Evolutionary conservation across 1,139 yeast species (phyloP).

Genomic region (Kodamaea fungicola): DNA sequence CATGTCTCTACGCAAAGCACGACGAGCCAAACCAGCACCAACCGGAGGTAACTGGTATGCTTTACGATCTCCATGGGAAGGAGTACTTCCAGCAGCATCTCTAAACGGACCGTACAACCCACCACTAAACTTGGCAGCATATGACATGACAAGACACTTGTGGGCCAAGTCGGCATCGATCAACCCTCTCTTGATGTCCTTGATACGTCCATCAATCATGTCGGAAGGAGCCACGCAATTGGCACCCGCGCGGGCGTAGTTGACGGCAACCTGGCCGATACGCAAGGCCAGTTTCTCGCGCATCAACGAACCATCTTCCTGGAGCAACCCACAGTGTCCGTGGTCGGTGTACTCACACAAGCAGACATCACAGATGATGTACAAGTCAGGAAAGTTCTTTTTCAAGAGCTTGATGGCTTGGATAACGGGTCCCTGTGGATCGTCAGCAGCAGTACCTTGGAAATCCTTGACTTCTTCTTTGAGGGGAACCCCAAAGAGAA

Average conservation of each 20-base stretch:
- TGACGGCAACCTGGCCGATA: conserved; percentile 91
- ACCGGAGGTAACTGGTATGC: conserved; percentile 92
- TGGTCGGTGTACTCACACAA: conserved; percentile 94
- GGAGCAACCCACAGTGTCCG: conserved; percentile 92
- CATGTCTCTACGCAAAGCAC: conserved; percentile 84
- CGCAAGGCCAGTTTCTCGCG: conserved; percentile 75
- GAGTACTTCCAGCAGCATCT: conserved; percentile 93
- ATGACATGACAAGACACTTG: conserved; percentile 84
- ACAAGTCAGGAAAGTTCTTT: conserved; percentile 71
- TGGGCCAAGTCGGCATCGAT: conserved; percentile 84
- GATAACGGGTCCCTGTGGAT: conserved; percentile 94
- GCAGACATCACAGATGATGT: conserved; percentile 92
- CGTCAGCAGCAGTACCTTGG: conserved; percentile 89
- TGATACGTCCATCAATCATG: conserved; percentile 95
- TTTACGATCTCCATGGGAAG: conserved; percentile 87
- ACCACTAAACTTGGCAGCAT: conserved; percentile 92
- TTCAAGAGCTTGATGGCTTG: conserved; percentile 65
- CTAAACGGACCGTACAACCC: conserved; percentile 94
- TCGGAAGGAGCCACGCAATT: conserved; percentile 96
- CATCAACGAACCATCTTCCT: conserved; percentile 81
- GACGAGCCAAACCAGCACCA: conserved; percentile 88
- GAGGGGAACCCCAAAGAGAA: conserved; percentile 88
- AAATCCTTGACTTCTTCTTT: conserved; percentile 73
- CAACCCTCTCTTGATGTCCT: conserved; percentile 82
- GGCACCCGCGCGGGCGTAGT: conserved; percentile 94